These are phyloP conservation scores for Entamoeba histolytica DNA, from an alignment of 208 protist species.

Conservation along the genomic window DNA sequence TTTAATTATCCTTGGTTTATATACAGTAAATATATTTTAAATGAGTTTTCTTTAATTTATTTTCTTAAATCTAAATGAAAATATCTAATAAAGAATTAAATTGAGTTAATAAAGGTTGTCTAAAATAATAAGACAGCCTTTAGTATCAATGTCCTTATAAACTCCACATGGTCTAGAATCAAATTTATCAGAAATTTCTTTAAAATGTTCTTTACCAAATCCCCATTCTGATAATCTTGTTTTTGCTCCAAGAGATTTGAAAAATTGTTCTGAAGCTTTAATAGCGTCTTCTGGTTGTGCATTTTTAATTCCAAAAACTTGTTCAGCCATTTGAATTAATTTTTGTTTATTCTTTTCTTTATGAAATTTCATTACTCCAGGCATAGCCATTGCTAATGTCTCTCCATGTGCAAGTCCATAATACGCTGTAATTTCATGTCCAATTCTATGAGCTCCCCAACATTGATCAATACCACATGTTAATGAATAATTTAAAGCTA, in stretches of 20 bases:
- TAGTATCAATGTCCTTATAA: background rate
- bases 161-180: background rate
- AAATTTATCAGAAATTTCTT: background rate
- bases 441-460: background rate
- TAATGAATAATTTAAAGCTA: background rate
- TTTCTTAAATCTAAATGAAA: too few species aligned
- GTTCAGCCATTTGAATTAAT: background rate
- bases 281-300: background rate
- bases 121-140: background rate
- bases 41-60: too few species aligned
- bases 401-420: background rate
- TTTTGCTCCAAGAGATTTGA: background rate
- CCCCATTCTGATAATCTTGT: background rate
- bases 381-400: background rate
- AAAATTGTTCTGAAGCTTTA: background rate
- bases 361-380: background rate
- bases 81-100: too few species aligned
- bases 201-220: background rate
- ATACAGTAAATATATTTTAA: too few species aligned
- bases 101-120: background rate
- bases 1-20: too few species aligned
- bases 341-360: background rate
- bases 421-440: background rate
- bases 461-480: background rate
- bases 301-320: background rate